Evolutionary conservation across 2,329 filamentous ascomycete species (phyloP), one percentile per base, ranked within the genome.

Genomic region (Xylariaceae sp.): DNA sequence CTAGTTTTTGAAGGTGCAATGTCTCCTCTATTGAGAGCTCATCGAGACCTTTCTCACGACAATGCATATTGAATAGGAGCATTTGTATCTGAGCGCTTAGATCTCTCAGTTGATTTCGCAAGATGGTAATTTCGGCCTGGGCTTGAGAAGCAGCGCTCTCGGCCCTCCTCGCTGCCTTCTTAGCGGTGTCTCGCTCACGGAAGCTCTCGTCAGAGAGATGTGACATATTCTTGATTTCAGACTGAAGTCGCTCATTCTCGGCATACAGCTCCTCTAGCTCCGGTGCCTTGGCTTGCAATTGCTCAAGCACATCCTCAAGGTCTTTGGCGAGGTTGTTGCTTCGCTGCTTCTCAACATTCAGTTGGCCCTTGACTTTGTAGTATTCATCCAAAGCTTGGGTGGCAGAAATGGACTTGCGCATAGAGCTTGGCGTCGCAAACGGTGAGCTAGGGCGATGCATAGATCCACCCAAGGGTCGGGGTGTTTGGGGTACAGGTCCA

Each of bases 41-140:
- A 40, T 87, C 85, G 46, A 87, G 73, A 29, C 91, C 92, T 70
- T 89, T 87, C 65, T 96, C 88, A 52, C 85, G 83, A 26, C 89
- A 84, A 65, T 95, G 86, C 54, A 91, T 80, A 70, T 96, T 92
- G 71, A 95, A 88, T 3, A 96, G 80, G 4, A 99, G 80, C 67
- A 95, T 86, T 70, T 95, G 95, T 60, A 96, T 83, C 70, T 99
- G 91, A 1, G 88, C 86, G 64, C 91, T 91, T 26, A 95, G 80
- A 70, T 97, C 94, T 35, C 92, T 87, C 6, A 97, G 77, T 68
- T 96, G 91, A 61, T 91, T 88, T 50, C 87, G 87, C 29, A 95
- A 76, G 40, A 96, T 89, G 57, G 88, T 85, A 34, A 81, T 79
- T 71, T 97, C 91, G 1, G 81, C 77, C 58, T 84, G 79, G 0